phyloP scores from a whole-genome alignment of 306 rosid species.

The Prunus dulcis region DNA sequence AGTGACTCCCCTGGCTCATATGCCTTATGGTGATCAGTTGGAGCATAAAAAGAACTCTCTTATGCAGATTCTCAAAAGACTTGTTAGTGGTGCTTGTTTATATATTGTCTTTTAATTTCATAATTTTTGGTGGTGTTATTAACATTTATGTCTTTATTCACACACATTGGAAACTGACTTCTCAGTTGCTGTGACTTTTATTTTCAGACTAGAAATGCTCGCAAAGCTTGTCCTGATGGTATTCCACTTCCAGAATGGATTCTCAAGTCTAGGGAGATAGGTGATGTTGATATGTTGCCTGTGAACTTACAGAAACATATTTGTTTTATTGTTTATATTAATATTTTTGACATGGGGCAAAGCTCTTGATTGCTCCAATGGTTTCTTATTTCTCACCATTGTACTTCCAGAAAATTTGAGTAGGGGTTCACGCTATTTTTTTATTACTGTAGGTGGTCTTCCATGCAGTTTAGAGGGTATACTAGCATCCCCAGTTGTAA shows the following conservation, averaged over 20 bases:
- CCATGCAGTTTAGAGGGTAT: slow-evolving; percentile 85
- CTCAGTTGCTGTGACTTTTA: slow-evolving; percentile 6
- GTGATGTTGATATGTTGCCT: slow-evolving; percentile 34
- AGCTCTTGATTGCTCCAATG: background rate
- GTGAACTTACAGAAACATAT: background rate
- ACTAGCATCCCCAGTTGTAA: slow-evolving; percentile 74
- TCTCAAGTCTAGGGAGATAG: slow-evolving; percentile 75
- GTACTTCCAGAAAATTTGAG: slow-evolving; percentile 9
- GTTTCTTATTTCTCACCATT: background rate
- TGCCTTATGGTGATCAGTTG: slow-evolving; percentile 80
- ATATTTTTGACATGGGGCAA: background rate
- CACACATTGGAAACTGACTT: background rate
- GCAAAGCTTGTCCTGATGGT: slow-evolving; percentile 85
- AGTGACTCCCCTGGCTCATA: slow-evolving; percentile 87
- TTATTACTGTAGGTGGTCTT: slow-evolving; percentile 66
- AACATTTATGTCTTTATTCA: background rate
- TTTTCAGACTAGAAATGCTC: slow-evolving; percentile 79
- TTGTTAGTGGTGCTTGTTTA: slow-evolving; percentile 51
- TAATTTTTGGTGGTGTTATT: slow-evolving; percentile 11
- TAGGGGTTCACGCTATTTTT: slow-evolving; percentile 19
- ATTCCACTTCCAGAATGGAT: slow-evolving; percentile 88
- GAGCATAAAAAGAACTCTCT: slow-evolving; percentile 78
- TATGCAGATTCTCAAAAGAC: slow-evolving; percentile 70
- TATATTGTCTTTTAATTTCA: slow-evolving; percentile 6
- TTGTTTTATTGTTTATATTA: background rate